A percentile compares a stretch with the other conserved stretches of the same genome.
Evolutionary conservation across 805 yeast species (phyloP).

Genomic region (Nakazawaea holstii): DNA sequence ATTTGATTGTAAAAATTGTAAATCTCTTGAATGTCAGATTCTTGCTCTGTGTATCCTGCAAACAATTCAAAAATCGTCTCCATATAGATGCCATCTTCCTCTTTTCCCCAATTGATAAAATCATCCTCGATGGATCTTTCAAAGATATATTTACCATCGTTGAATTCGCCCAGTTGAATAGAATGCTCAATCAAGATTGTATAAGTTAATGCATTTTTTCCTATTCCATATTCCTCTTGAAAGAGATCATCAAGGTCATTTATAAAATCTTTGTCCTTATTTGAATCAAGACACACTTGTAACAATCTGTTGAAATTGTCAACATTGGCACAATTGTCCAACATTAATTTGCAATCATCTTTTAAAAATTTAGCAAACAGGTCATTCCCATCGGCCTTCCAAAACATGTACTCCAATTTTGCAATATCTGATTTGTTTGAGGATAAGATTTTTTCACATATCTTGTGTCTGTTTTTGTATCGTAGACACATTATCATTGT

Average conservation of each 20-base stretch:
- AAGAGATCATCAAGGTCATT: constrained; percentile 23
- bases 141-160: constrained; percentile 28
- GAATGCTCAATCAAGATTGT: constrained; percentile 29
- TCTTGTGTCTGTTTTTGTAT: no score
- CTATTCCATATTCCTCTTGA: constrained; percentile 24
- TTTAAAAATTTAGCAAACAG: constrained; percentile 9
- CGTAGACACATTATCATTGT: constrained; percentile 16
- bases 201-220: constrained; percentile 30
- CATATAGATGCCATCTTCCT: constrained; percentile 23
- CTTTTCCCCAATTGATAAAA: constrained; percentile 37
- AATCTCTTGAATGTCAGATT: constrained; percentile 13
- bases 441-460: no score
- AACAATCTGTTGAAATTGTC: constrained; percentile 21
- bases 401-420: no score
- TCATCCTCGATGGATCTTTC: constrained; percentile 30
- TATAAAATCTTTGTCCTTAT: constrained; percentile 20
- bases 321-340: constrained; percentile 11
- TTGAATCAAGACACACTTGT: constrained; percentile 22
- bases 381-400: constrained; percentile 6
- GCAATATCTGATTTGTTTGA: no score
- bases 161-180: constrained; percentile 26
- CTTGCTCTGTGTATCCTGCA: constrained; percentile 13
- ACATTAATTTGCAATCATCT: not conserved
- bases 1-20: constrained; percentile 34
- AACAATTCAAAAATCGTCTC: constrained; percentile 22